Base-by-base conservation (phyloP, 2,329 filamentous ascomycete species). In the Daldinia sp. region DNA sequence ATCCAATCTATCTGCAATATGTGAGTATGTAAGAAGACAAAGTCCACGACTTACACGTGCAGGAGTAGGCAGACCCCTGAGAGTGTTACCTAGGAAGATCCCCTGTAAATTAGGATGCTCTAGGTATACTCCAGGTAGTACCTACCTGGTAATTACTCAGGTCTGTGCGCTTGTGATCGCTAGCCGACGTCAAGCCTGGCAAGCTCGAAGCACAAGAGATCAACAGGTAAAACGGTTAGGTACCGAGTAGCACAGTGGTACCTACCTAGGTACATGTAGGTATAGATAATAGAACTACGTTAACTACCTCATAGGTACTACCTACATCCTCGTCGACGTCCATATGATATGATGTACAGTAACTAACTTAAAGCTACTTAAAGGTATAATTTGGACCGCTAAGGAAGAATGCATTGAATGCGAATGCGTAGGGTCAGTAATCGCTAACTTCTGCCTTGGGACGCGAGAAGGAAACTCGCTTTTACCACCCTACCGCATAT, bases 181-280 rank as follows among this genome's bases (percentile, higher is more conserved):
- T n/a, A 58, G 59, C 34, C 64, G 54, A 64, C 64, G 53, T 67
- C 64, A n/a, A n/a, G n/a, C n/a, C n/a, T n/a, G 64, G 64, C 54
- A 61, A 67, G 61, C 50, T n/a, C n/a, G n/a, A 39, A 61, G 61
- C 51, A 61, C 63, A 58, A 41, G 32, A 45, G 50, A 64, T 58
- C 57, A 37, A 39, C 29, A 50, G 15, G 37, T 19, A 37, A 23
- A 41, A 53, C 50, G 35, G 47, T 35, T 51, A 51, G 53, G 61
- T 67, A 58, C 57, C 55, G 41, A 63, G 57, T 66, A 48, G 29
- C 61, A 64, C 61, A 23, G 39, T 57, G 41, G 50, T 53, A 48
- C 21, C n/a, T 32, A 49, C n/a, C n/a, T n/a, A n/a, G n/a, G n/a
- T n/a, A n/a, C n/a, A n/a, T n/a, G n/a, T n/a, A n/a, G n/a, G n/a